A percentile compares a stretch with the other conserved stretches of the same genome.
Evolutionary conservation across 2,329 filamentous ascomycete genomes (phyloP).

Genomic region (Lachnellula occidentalis): DNA sequence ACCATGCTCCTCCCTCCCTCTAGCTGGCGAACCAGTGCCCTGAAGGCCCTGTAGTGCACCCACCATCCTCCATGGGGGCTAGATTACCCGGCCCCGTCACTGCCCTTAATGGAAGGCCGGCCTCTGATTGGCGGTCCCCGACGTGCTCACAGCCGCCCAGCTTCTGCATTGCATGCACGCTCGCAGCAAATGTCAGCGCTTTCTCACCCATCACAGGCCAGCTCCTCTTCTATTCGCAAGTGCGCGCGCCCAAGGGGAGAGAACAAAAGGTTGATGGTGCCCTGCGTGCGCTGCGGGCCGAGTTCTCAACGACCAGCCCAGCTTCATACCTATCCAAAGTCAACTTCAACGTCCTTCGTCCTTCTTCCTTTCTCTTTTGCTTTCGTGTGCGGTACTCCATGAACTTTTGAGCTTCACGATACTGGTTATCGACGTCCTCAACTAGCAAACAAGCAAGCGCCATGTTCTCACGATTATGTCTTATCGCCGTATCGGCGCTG

Average conservation of each 20-base stretch:
- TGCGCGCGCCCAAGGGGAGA: no score
- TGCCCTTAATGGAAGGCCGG: neutral
- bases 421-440: constrained; percentile 1
- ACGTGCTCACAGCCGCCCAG: neutral
- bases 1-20: neutral
- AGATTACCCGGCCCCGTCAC: neutral
- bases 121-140: neutral
- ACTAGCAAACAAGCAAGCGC: neutral
- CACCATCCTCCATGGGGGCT: neutral
- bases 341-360: neutral
- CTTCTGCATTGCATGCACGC: neutral
- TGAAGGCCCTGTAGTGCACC: neutral
- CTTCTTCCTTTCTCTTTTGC: neutral
- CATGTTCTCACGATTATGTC: constrained; percentile 9
- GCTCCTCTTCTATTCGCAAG: no score
- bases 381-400: neutral
- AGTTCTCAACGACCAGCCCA: neutral
- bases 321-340: no score
- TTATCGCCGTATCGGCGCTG: constrained; percentile 10
- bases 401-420: neutral
- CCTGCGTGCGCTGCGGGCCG: no score
- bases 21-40: neutral
- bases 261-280: no score
- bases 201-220: neutral
- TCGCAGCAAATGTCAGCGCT: neutral